These are phyloP conservation scores for Eucalyptus guilfoylei DNA, from an alignment of 345 rosid genomes.

Conservation along the genomic window DNA sequence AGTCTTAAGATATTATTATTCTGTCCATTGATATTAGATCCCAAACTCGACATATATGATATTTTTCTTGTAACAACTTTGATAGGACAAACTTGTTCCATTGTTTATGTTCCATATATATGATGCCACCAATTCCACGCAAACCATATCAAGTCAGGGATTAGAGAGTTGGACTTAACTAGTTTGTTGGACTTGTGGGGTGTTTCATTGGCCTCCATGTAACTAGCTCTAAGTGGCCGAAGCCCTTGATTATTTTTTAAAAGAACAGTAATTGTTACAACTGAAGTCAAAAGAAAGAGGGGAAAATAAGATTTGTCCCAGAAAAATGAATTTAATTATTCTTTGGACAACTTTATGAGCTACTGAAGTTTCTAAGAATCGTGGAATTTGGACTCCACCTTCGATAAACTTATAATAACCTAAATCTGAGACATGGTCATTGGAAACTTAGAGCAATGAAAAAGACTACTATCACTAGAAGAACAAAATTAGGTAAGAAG, in stretches of 20 bases:
- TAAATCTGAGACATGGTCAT: not conserved
- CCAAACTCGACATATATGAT: too few relatives aligned
- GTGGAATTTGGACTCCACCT: not conserved
- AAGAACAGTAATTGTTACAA: too few relatives aligned
- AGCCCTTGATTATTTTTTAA: too few relatives aligned
- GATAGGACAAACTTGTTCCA: not conserved
- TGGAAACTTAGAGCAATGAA: not conserved
- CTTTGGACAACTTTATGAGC: not conserved
- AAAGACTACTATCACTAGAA: too few relatives aligned
- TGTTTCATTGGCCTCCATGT: not conserved
- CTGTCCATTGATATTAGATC: not conserved
- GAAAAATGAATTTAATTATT: too few relatives aligned
- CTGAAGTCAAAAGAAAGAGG: too few relatives aligned
- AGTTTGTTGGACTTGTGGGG: not conserved
- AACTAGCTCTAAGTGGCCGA: rapidly evolving
- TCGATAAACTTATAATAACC: not conserved
- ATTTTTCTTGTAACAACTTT: not conserved
- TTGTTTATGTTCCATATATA: not conserved
- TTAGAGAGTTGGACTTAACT: not conserved
- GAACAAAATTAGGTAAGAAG: too few relatives aligned
- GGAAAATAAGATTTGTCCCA: too few relatives aligned
- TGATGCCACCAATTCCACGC: not conserved
- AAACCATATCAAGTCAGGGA: not conserved
- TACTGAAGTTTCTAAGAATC: not conserved
- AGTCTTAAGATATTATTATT: not conserved